Evolutionary conservation across 805 yeast species (phyloP), one percentile per base, ranked within the genome.

Genomic region (Candida hispaniensis): DNA sequence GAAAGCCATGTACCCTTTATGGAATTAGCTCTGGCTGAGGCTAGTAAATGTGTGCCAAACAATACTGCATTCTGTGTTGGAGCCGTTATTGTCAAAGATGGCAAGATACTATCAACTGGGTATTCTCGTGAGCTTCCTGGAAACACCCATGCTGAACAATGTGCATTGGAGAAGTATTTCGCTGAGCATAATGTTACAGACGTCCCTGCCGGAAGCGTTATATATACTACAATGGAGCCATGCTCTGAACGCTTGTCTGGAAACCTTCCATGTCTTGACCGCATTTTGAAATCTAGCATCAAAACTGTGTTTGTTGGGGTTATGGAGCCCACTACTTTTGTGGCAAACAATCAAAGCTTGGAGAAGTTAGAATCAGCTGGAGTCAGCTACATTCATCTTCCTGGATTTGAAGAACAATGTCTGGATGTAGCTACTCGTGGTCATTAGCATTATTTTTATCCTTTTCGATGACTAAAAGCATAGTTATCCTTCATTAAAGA

Each of bases 221-320:
- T 91, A 8, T 91, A 81, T 55, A 88, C 97, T 0, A 83, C 96
- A 0, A 91, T 91, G 97, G 98, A 91, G 51, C 98, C 98, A 1
- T 91, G 98, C 52, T 75, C 93, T 5, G 69, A 71, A 39, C 65
- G 98, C 36, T 60, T 88, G 19, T 83, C 95, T 51, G 97, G 97
- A 0, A 86, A 88, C 46, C 48, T 65, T 34, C 94, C 98, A 0
- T 91, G 98, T 56, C 75, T 73, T 2, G 85, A 85, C 42, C 66
- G 97, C 17, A 73, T 91, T 5, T 49, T 86, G 32, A 64, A 59
- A 4, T 54, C 72, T 0, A 63, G 59, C 1, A 76, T 88, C 41
- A 64, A 62, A 13, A 72, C 91, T 0, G 86, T 86, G 15, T 83
- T 79, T 59, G 95, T 88, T 4, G 98, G 97, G 1, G 91, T 85